Evolutionary conservation across 768 basidiomycete genomes (phyloP), one percentile per base, ranked within the genome.

Genomic region (Saitozyma sp.): DNA sequence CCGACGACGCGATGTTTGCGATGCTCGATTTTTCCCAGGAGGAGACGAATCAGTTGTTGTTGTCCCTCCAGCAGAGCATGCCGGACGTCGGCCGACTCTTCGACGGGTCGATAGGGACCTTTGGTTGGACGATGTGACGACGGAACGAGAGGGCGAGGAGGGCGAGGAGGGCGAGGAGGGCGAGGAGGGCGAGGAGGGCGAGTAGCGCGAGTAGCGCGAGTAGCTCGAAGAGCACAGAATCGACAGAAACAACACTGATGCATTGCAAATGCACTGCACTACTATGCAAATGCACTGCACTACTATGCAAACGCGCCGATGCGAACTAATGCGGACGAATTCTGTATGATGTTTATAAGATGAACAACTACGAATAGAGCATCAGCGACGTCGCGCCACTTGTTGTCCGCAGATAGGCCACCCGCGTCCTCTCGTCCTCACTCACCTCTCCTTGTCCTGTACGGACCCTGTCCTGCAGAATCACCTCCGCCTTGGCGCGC

Each of bases 401-500:
- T 29, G 29, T 29, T 29, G 29, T 29, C 29, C 29, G 29, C 2
- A 29, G 29, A 29, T 5, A 29, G 29, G 5, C 29, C 29, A 29
- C 29, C 29, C 29, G 29, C 29, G 29, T 29, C 29, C 5, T 29
- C 29, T 29, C 29, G 29, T 5, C 5, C 29, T 29, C 29, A 52
- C 51, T 19, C 19, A 52, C 37, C 13, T 38, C 51, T 11, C 51
- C 51, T 11, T 17, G 45, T 13, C 51, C 51, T 13, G 51, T 29
- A 14, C 20, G 17, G 19, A 50, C 39, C 65, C 73, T 42, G 38
- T 74, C 65, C 37, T 61, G 57, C 56, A 74, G 20, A 9, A 71
- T 54, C 7, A 14, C 41, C 51, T 58, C 38, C n/a, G 63, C 73
- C 48, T 54, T 62, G 2, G 50, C 62, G 55, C 50, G 50, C 75